Conservation (phyloP, 2,329 filamentous ascomycete species). For the Trichophyton equinum region DNA sequence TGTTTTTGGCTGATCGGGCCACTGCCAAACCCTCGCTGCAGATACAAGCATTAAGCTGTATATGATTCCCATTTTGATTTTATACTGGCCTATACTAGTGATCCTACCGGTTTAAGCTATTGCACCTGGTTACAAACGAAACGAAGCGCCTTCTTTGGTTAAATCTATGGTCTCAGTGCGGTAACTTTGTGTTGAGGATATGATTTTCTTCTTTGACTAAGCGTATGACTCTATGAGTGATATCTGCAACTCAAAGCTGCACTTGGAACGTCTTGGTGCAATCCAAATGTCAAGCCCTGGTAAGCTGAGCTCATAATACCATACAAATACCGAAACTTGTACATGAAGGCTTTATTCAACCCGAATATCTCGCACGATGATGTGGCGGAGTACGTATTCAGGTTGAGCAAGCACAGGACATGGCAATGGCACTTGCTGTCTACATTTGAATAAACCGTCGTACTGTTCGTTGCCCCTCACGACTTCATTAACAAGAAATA, state of each 20-base stretch:
- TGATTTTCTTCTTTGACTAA: background rate
- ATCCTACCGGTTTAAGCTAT: too few relatives aligned
- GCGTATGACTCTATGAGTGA: background rate
- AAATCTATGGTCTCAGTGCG: too few relatives aligned
- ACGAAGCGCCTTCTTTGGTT: too few relatives aligned
- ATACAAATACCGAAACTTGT: background rate
- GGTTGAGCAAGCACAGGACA: background rate
- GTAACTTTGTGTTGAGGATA: too few relatives aligned
- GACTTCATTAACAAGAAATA: too few relatives aligned
- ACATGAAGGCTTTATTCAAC: background rate
- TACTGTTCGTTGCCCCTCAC: background rate
- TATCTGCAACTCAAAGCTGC: background rate
- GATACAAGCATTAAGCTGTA: too few relatives aligned
- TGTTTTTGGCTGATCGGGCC: background rate
- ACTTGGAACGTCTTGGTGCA: too few relatives aligned
- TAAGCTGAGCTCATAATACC: background rate
- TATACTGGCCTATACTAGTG: too few relatives aligned
- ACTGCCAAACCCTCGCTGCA: background rate
- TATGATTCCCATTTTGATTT: too few relatives aligned
- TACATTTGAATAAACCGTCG: background rate
- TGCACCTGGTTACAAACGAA: too few relatives aligned
- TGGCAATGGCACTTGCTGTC: background rate
- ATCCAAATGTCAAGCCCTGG: background rate
- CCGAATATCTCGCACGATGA: background rate
- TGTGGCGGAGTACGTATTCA: background rate